Evolutionary conservation across 306 rosid genomes (phyloP).

Genomic region (Fragaria iinumae): DNA sequence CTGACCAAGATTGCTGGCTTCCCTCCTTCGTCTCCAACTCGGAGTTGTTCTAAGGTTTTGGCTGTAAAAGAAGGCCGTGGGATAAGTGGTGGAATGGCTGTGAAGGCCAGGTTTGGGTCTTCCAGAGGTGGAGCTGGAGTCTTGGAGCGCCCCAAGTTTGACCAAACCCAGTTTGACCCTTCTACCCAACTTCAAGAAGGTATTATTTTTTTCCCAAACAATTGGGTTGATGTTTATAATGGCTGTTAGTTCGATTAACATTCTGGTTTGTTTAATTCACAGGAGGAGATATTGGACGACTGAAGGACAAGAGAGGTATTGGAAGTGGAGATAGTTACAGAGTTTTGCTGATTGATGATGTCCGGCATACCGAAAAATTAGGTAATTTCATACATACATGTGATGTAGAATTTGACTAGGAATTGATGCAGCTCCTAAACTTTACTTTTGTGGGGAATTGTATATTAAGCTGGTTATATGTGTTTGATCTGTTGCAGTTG

Average conservation of each 20-base stretch:
- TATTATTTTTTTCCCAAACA: neutral
- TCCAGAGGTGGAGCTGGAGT: slow-evolving; percentile 27
- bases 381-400: neutral
- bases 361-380: slow-evolving; percentile 26
- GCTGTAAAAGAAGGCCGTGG: neutral
- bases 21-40: slow-evolving; percentile 1
- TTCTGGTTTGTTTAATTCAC: neutral
- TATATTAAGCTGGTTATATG: neutral
- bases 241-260: neutral
- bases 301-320: slow-evolving; percentile 17
- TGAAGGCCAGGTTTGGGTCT: slow-evolving; percentile 27
- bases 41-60: neutral
- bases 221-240: neutral
- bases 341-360: slow-evolving; percentile 31
- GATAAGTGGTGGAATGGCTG: slow-evolving; percentile 2
- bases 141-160: slow-evolving; percentile 26
- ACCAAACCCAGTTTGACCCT: slow-evolving; percentile 23
- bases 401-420: neutral
- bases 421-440: neutral
- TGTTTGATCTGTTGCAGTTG: slow-evolving; percentile 11
- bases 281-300: slow-evolving; percentile 32
- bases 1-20: neutral
- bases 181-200: slow-evolving; percentile 21
- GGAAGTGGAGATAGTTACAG: slow-evolving; percentile 32
- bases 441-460: neutral